Base-by-base conservation (phyloP, 148 eudicot genomes). In the Camellia japonica region DNA sequence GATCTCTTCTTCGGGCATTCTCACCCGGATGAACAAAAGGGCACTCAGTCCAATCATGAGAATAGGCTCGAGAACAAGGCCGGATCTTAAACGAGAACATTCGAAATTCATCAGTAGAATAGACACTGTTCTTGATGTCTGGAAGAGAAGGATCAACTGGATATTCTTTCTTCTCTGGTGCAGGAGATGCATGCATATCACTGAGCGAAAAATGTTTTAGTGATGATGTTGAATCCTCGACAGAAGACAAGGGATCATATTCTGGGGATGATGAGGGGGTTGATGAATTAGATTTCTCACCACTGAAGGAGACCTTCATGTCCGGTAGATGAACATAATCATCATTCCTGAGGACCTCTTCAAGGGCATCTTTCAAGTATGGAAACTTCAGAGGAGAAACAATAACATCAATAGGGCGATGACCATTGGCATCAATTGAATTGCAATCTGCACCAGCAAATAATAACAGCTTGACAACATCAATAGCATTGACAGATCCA, bases 41-140 rank as follows among this genome's bases (percentile, higher is more conserved):
- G 65, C 93, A 90, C 71, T 90, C 93, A 0, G 93, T 90, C 93
- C 93, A 90, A 73, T 90, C 93, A 79, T 90, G 93, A 15, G 93
- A 85, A 54, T 89, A 89, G 14, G 91, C 93, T 49, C 91, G 83
- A 7, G 91, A 89, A 71, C 93, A 90, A 18, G 88, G 90, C 19
- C 88, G 87, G 42, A 90, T 85, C 75, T 90, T 90, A 60, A 90
- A 90, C 9, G 87, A 85, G 80, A 81, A 90, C 89, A 89, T 86
- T 38, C 91, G 87, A 55, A 90, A 90, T 42, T 90, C 91, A 80
- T 90, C 89, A 14, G 89, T 81, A 6, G 88, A 76, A 65, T 86
- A 90, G 7, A 88, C 83, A 67, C 89, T 87, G 61, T 86, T 85
- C 65, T 90, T 90, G 4, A 90, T 90, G 72, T 90, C 90, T 15